These are phyloP conservation scores for Tetracladium maxilliforme DNA, from an alignment of 2,329 filamentous ascomycete genomes.

Conservation along the genomic window DNA sequence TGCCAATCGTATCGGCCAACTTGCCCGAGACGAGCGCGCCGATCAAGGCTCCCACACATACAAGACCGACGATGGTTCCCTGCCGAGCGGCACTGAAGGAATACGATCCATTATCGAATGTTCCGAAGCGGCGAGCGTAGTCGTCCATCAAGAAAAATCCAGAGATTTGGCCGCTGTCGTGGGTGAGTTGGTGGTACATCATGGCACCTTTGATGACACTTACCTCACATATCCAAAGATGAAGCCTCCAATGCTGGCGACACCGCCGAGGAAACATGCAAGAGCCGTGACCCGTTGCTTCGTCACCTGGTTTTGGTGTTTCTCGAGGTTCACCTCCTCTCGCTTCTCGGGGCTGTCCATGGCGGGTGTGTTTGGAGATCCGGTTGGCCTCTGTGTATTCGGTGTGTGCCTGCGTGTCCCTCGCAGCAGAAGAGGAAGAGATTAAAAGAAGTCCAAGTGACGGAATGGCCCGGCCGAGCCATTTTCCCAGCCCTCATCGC, in stretches of 20 bases:
- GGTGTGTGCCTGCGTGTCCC: no score
- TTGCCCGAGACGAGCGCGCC: slow-evolving; percentile 43
- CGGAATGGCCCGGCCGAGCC: no score
- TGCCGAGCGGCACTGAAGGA: slow-evolving; percentile 42
- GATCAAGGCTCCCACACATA: slow-evolving; percentile 42
- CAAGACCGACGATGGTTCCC: slow-evolving; percentile 46
- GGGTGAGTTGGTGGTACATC: slow-evolving; percentile 15
- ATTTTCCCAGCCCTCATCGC: no score
- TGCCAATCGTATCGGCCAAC: slow-evolving; percentile 45
- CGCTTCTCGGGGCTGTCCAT: no score
- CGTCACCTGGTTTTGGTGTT: no score
- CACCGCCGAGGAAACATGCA: slow-evolving; percentile 30
- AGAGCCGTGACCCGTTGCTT: slow-evolving; percentile 15
- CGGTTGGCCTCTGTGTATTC: no score
- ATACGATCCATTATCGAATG: slow-evolving; percentile 25
- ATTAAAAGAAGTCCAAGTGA: no score
- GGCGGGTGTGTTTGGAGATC: no score
- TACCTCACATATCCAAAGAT: slow-evolving; percentile 42
- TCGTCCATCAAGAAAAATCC: slow-evolving; percentile 47
- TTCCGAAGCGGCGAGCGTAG: slow-evolving; percentile 38
- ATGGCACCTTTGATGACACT: slow-evolving; percentile 4
- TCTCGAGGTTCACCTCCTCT: no score
- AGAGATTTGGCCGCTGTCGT: slow-evolving; percentile 41
- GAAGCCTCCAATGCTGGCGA: slow-evolving; percentile 39
- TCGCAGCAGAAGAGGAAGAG: no score